Evolutionary conservation across 2,329 filamentous ascomycete genomes (phyloP).

Genomic region (Venturia oleaginea): DNA sequence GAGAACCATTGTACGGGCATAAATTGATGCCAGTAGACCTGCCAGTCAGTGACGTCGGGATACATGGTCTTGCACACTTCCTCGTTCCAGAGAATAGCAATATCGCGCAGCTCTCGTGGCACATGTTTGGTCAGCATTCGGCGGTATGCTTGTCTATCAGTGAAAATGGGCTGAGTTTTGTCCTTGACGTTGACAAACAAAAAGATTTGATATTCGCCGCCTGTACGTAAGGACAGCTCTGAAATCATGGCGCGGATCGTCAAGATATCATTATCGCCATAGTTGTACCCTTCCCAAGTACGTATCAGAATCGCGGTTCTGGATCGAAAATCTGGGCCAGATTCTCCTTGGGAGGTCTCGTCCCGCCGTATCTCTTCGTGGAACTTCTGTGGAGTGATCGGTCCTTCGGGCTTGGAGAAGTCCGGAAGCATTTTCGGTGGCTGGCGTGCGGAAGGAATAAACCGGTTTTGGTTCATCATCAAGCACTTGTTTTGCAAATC

Average conservation of each 20-base stretch:
- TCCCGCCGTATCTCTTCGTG: constrained; percentile 21
- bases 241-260: constrained; percentile 38
- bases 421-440: constrained; percentile 4
- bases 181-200: constrained; percentile 45
- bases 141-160: constrained; percentile 50
- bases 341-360: constrained; percentile 18
- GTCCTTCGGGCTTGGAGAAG: constrained; percentile 12
- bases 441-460: constrained; percentile 31
- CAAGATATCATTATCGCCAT: constrained; percentile 37
- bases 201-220: constrained; percentile 40
- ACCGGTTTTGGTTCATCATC: constrained; percentile 58
- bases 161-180: constrained; percentile 47
- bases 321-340: constrained; percentile 24
- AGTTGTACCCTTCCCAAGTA: constrained; percentile 38
- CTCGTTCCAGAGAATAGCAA: constrained; percentile 67
- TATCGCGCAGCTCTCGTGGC: constrained; percentile 59
- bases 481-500: constrained; percentile 58
- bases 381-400: background rate
- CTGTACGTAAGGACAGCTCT: constrained; percentile 36
- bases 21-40: constrained; percentile 51
- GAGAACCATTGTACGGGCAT: constrained; percentile 68
- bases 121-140: constrained; percentile 53
- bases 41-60: constrained; percentile 39
- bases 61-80: constrained; percentile 39
- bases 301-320: constrained; percentile 39